phyloP scores from a whole-genome alignment of 306 rosid species.

The Gastrolobium villosum region DNA sequence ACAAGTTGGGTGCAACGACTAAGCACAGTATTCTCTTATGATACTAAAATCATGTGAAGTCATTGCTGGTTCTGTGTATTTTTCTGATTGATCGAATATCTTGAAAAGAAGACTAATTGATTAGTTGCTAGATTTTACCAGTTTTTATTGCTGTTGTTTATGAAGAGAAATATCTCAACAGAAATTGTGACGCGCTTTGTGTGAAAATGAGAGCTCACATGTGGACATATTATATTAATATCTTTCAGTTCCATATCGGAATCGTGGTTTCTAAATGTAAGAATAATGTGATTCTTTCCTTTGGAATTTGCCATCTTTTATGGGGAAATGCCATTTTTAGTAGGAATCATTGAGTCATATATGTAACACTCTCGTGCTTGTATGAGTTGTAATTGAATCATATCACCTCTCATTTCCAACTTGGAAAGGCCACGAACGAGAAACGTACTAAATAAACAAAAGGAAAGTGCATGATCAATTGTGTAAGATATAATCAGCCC shows the following conservation, averaged over 20 bases:
- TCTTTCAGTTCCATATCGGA: not conserved
- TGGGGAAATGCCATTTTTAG: slow-evolving; percentile 37
- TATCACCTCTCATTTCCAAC: not conserved
- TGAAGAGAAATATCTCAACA: slow-evolving; percentile 13
- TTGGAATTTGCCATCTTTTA: slow-evolving; percentile 20
- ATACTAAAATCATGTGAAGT: slow-evolving; percentile 36
- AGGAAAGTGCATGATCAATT: slow-evolving; percentile 1
- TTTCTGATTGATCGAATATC: not conserved
- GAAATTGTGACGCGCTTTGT: slow-evolving; percentile 17
- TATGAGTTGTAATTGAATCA: not conserved
- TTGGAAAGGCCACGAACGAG: not conserved
- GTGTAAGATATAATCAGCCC: too few species aligned
- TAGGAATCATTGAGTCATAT: slow-evolving; percentile 43
- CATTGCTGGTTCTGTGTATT: slow-evolving; percentile 14
- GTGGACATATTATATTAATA: not conserved
- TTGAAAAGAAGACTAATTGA: not conserved
- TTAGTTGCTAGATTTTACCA: slow-evolving; percentile 10
- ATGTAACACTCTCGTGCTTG: not conserved
- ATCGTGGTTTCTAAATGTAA: slow-evolving; percentile 12
- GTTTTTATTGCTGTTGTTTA: not conserved
- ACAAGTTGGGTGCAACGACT: slow-evolving; percentile 41
- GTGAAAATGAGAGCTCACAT: slow-evolving; percentile 29
- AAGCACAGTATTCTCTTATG: not conserved
- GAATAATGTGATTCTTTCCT: slow-evolving; percentile 53
- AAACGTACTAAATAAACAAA: not conserved